Base-by-base conservation (phyloP, 1,284 basidiomycete genomes). In the Anthracocystis panici-leucophaei region DNA sequence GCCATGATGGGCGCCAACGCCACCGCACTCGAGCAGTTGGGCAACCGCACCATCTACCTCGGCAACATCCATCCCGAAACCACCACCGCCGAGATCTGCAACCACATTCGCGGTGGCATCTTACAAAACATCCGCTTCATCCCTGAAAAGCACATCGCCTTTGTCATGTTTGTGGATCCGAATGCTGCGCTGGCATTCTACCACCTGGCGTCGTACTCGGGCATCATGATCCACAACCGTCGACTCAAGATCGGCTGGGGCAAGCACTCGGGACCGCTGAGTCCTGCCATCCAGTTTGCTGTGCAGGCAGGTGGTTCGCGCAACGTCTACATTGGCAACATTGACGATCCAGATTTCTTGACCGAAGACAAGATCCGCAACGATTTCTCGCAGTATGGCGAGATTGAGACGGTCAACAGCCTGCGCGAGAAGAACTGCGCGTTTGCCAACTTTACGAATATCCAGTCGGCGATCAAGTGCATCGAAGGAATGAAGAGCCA, bases 381-480 rank as follows among this genome's bases (percentile, higher is more conserved):
- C 49, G 83, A 84, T 60, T 76, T 84, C 58, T 78, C 80, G 31
- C 78, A 81, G 57, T 83, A 78, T 65, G 83, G 83, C 50, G 81
- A 84, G 60, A 74, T 83, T 29, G 83, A 84, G 53, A 75, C 81
- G 75, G 83, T 84, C 52, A 84, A 84, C 72, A 76, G 70, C 46
- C 65, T 84, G 52, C 72, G 70, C 18, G 83, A 84, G 59, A 82
- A 83, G 74, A 84, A 81, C 55, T 84, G 83, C 55, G 81, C 83
- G 2, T 84, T 84, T 62, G 81, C 83, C 72, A 84, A 84, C 69
- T 84, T 84, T 50, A 77, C 77, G 72, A 84, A 83, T 58, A 84
- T 84, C 46, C 82, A 84, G 56, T 83, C 82, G 31, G 82, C 83
- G 21, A 84, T 84, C 66, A 84, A 84, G 61, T 83, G 82, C 40